A percentile compares a stretch with the other conserved stretches of the same genome.
These are phyloP conservation scores for Aleurites moluccanus DNA, from an alignment of 441 rosid genomes.

Conservation along the genomic window DNA sequence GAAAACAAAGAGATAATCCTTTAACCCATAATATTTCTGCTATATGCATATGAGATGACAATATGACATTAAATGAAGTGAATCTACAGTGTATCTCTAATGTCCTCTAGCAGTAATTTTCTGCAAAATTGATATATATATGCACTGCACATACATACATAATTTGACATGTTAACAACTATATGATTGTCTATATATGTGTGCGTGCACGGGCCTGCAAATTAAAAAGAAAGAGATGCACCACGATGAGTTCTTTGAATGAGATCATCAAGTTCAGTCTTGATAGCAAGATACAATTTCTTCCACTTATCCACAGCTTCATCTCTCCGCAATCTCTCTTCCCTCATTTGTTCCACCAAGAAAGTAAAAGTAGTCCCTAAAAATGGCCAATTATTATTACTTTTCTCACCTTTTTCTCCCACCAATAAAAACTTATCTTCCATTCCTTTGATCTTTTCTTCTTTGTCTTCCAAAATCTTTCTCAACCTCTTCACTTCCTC, in stretches of 20 bases:
- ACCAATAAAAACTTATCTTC: slow-evolving; percentile 1
- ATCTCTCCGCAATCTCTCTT: slow-evolving; percentile 68
- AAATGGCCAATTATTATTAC: slow-evolving; percentile 14
- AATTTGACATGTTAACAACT: neutral
- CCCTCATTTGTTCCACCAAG: slow-evolving; percentile 55
- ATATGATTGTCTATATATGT: neutral
- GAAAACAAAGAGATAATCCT: neutral
- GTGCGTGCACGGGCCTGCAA: neutral
- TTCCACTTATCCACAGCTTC: slow-evolving; percentile 85
- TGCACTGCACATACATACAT: too few relatives aligned
- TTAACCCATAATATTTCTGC: neutral
- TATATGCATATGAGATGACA: neutral
- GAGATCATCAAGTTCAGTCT: slow-evolving; percentile 80
- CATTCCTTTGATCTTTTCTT: slow-evolving; percentile 37
- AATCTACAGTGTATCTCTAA: neutral
- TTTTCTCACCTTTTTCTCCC: slow-evolving; percentile 23
- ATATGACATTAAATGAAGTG: slow-evolving; percentile 12
- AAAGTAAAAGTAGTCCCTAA: slow-evolving; percentile 26
- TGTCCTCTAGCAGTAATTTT: neutral
- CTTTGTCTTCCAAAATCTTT: slow-evolving; percentile 48
- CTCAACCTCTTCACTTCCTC: slow-evolving; percentile 62
- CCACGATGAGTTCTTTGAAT: slow-evolving; percentile 57
- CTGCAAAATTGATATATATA: neutral
- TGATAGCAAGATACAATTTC: slow-evolving; percentile 74
- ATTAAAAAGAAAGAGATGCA: slow-evolving; percentile 12